Evolutionary conservation across 2,329 filamentous ascomycete genomes (phyloP), one percentile per base, ranked within the genome.

Genomic region (Paraconiothyrium sp.): DNA sequence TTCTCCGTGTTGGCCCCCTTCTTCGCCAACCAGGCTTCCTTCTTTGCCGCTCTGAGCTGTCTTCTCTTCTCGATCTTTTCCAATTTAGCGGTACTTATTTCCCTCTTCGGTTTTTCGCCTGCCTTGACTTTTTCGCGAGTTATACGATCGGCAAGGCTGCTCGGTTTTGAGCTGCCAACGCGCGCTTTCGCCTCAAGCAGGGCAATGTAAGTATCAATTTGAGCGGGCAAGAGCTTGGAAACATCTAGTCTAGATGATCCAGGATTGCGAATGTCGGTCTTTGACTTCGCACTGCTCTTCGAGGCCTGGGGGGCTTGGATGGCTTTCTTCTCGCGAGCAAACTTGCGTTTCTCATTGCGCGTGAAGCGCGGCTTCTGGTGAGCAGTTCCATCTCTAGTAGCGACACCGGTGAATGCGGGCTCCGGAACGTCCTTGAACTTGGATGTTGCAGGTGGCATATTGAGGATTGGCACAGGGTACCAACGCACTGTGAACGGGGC

Each of bases 1-100:
- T 20, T n/a, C 20, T 24, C 41, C 2, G 8, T 6, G 16, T 47
- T 46, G 44, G 30, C 54, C 8, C 48, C 41, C 51, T 65, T 65
- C 60, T 62, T 60, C 6, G 50, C 57, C 16, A 51, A 8, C 47
- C 52, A 65, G 16, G 34, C 58, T 22, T 46, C 49, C 50, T 60
- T 60, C 37, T 24, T 57, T n/a, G 59, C 54, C 13, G 50, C 57
- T 4, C 58, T 34, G 37, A 56, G 30, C 35, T 60, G 57, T 7
- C 49, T 56, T n/a, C 55, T 47, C 41, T 65, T 63, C 51, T 59
- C 50, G 22, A 63, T 58, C 56, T 63, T 63, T 48, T 63, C 51
- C n/a, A 63, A 34, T 41, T 65, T 62, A 22, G 51, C 46, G 3
- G n/a, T 22, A 35, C 57, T 57, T 6, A 61, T 51, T 7, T 58